These are phyloP conservation scores for Globisporangium abappressorium DNA, from an alignment of 352 stramenopile species.

Conservation along the genomic window DNA sequence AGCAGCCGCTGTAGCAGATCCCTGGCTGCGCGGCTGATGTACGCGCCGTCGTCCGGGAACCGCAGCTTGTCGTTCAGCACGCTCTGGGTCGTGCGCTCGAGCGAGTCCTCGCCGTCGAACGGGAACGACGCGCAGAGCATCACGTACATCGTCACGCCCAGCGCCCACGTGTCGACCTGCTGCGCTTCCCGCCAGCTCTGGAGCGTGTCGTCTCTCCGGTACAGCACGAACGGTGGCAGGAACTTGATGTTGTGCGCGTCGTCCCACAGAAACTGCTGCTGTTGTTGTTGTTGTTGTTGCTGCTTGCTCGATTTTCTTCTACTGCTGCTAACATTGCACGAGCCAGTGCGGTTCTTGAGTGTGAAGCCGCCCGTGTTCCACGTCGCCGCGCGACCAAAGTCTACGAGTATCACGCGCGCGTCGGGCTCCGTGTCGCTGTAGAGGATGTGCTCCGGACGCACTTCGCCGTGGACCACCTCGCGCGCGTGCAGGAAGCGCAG, in stretches of 20 bases:
- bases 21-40: slow-evolving; percentile 54
- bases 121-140: slow-evolving; percentile 63
- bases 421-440: slow-evolving; percentile 65
- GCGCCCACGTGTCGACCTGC: slow-evolving; percentile 69
- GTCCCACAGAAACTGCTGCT: slow-evolving; percentile 47
- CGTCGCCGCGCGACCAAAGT: slow-evolving; percentile 57
- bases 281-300: background rate
- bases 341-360: slow-evolving; percentile 22
- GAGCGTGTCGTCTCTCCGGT: slow-evolving; percentile 27
- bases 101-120: slow-evolving; percentile 25
- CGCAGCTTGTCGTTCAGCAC: slow-evolving; percentile 29
- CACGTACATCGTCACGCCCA: slow-evolving; percentile 73
- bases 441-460: slow-evolving; percentile 74
- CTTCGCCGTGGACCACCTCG: slow-evolving; percentile 57
- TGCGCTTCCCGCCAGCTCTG: slow-evolving; percentile 51
- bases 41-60: slow-evolving; percentile 22
- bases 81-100: slow-evolving; percentile 31
- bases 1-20: slow-evolving; percentile 63
- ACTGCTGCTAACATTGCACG: background rate
- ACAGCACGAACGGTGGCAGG: slow-evolving; percentile 57
- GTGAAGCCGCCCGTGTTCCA: slow-evolving; percentile 30
- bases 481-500: slow-evolving; percentile 57
- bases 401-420: slow-evolving; percentile 53
- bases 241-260: slow-evolving; percentile 58
- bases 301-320: background rate